These are phyloP conservation scores for Ustilago hordei DNA, from an alignment of 1,284 basidiomycete genomes.

Conservation along the genomic window DNA sequence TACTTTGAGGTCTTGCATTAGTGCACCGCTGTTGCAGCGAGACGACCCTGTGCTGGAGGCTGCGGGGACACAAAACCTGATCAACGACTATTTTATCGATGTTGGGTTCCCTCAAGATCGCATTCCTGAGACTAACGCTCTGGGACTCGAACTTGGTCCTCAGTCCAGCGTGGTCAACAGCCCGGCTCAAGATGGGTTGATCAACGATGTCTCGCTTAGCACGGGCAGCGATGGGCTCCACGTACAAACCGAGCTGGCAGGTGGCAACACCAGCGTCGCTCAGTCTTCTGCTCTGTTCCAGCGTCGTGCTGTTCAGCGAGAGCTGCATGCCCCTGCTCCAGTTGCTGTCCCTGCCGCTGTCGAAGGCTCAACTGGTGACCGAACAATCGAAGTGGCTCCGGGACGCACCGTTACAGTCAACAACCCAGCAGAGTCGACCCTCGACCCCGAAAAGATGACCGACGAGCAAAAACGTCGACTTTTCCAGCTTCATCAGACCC, in stretches of 20 bases:
- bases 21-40: constrained; percentile 47
- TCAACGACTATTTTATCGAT: constrained; percentile 53
- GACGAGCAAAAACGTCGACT: constrained; percentile 45
- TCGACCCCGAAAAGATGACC: constrained; percentile 43
- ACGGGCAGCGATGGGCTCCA: not conserved
- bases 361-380: constrained; percentile 14
- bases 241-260: constrained; percentile 14
- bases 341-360: constrained; percentile 30
- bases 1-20: constrained; percentile 43
- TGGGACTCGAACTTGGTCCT: constrained; percentile 31
- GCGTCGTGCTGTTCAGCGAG: constrained; percentile 52
- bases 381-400: constrained; percentile 19
- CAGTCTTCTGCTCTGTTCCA: constrained; percentile 53
- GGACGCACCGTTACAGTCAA: constrained; percentile 33
- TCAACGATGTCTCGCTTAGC: not conserved
- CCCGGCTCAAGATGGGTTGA: constrained; percentile 7
- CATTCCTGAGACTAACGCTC: constrained; percentile 32
- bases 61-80: constrained; percentile 28
- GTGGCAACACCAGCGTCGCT: constrained; percentile 23
- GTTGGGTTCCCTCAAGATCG: constrained; percentile 41
- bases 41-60: constrained; percentile 37
- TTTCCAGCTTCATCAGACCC: constrained; percentile 47
- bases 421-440: constrained; percentile 27
- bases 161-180: constrained; percentile 17
- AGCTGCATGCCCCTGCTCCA: constrained; percentile 47